Conservation (phyloP, 306 rosid species). For the Leucaena leucocephala region DNA sequence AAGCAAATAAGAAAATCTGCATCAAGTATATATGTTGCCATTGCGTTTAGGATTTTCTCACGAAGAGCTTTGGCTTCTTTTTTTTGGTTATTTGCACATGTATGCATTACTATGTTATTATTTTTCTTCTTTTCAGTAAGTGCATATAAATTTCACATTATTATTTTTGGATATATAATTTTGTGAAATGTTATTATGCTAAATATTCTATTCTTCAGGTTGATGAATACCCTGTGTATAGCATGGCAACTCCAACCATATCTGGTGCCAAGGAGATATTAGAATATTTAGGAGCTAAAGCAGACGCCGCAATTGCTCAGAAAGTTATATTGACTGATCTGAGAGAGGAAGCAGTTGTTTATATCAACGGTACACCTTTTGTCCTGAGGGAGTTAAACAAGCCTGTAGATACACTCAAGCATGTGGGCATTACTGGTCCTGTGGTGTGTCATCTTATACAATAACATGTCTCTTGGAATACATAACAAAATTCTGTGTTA, state of each 20-base stretch:
- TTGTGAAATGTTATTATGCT: conserved; percentile 19
- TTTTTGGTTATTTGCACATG: not conserved
- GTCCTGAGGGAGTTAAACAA: conserved; percentile 86
- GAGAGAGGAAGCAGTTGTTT: conserved; percentile 90
- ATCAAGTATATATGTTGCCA: not conserved
- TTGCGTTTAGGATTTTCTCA: conserved; percentile 10
- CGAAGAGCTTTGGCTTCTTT: not conserved
- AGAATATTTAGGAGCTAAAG: conserved; percentile 59
- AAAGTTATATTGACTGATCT: conserved; percentile 78
- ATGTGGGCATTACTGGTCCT: conserved; percentile 87
- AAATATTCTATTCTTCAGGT: conserved; percentile 54
- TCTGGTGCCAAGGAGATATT: conserved; percentile 91
- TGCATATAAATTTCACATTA: conserved; percentile 2
- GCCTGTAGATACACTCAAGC: conserved; percentile 87
- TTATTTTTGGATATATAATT: conserved; percentile 5
- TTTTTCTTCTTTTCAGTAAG: conserved; percentile 12
- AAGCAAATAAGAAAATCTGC: conserved; percentile 10
- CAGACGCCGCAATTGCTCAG: conserved; percentile 48
- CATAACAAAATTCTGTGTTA: conserved; percentile 32
- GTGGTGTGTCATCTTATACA: conserved; percentile 57
- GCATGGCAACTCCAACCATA: conserved; percentile 93
- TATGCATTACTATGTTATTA: not conserved
- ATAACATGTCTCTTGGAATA: conserved; percentile 33
- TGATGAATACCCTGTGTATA: conserved; percentile 78
- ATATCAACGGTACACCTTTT: conserved; percentile 75